Evolutionary conservation across 805 yeast species (phyloP), one percentile per base, ranked within the genome.

Genomic region (Wickerhamomyces tratensis): DNA sequence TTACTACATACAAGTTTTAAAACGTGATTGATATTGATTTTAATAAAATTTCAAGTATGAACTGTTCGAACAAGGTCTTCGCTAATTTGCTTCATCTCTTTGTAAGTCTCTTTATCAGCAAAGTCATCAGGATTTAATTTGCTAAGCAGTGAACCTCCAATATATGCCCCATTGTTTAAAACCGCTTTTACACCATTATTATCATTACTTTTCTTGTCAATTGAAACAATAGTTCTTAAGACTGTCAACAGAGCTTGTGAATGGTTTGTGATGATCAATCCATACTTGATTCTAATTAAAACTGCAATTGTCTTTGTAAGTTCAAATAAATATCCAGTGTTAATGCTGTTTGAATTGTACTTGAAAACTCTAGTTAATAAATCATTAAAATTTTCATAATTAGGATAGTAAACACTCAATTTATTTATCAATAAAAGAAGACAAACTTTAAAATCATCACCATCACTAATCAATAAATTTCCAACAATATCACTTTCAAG

Each of bases 261-360:
- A 35, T 53, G 40, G 2, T 49, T 35, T 1, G 7, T 20, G 8
- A 53, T 25, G 2, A 51, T 25, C 20, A 37, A 39, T 1, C 48
- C 45, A 3, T 54, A 48, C 8, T 44, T 36, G 26, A 49, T 41
- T 35, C 47, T 49, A 1, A 56, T 38, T 8, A 57, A 35, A 0
- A 57, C 50, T 36, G 57, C 61, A 9, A 54, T 34, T 0, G 59
- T 50, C 43, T 56, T 57, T 5, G 57, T 53, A 30, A 55, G 31
- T 39, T 56, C 59, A 45, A 56, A 56, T 37, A 57, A 34, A 29
- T 49, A 49, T 7, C 43, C 33, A 1, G 47, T 44, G n/a, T 52
- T 49, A 2, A 54, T 13, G 14, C n/a, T 38, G 8, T 43, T 33
- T 9, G 42, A 40, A 20, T 43, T 36, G 29, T 52, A 46, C 7